phyloP scores from a whole-genome alignment of 345 rosid species.

The Eucalyptus lansdowneana region DNA sequence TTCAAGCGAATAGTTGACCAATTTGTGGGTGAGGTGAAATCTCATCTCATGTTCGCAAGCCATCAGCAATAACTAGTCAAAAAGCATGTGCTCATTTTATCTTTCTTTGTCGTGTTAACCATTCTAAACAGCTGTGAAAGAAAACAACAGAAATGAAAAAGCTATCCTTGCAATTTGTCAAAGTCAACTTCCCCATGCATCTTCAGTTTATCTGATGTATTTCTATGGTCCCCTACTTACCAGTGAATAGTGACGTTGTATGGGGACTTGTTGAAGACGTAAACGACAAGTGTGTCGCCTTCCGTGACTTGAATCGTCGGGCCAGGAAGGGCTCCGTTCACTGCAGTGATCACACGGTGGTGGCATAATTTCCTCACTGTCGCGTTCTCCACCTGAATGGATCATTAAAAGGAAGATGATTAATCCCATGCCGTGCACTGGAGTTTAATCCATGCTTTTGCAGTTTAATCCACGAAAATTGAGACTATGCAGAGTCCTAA shows the following conservation, averaged over 20 bases:
- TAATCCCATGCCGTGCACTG: background rate
- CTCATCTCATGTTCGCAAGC: background rate
- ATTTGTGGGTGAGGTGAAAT: background rate
- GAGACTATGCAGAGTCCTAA: background rate
- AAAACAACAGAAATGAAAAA: background rate
- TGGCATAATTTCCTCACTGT: constrained; percentile 44
- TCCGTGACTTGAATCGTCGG: constrained; percentile 48
- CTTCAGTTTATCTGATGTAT: background rate
- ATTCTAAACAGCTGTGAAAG: background rate
- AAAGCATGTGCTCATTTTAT: background rate
- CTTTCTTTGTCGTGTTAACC: background rate
- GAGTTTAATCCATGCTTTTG: background rate
- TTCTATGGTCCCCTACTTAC: constrained; percentile 14
- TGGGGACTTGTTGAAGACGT: constrained; percentile 70
- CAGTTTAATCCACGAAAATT: background rate
- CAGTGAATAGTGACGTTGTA: constrained; percentile 82
- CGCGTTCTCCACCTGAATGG: constrained; percentile 52
- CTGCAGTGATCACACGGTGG: constrained; percentile 47
- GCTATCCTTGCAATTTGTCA: background rate
- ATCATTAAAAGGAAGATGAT: background rate
- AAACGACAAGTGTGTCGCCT: constrained; percentile 70
- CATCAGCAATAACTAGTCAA: background rate
- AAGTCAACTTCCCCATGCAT: background rate
- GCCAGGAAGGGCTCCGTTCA: constrained; percentile 75
- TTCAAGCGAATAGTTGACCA: background rate